phyloP scores from a whole-genome alignment of 1,284 basidiomycete genomes.

The Ustilago vetiveriae region DNA sequence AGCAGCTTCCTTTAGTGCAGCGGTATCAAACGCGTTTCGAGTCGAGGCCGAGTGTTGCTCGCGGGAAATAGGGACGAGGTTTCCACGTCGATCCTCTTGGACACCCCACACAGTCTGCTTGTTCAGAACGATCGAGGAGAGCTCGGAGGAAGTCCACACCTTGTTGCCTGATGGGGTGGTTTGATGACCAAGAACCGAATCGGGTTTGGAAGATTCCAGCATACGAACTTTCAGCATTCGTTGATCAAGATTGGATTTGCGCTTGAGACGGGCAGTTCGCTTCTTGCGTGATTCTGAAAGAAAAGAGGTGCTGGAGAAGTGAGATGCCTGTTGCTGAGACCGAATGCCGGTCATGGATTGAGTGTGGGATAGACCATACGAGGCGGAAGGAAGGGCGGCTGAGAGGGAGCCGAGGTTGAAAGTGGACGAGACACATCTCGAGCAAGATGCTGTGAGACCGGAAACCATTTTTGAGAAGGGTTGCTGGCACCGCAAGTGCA shows the following conservation, averaged over 20 bases:
- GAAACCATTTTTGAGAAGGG: slow-evolving; percentile 20
- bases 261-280: slow-evolving; percentile 51
- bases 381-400: slow-evolving; percentile 28
- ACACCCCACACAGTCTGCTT: slow-evolving; percentile 64
- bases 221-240: slow-evolving; percentile 61
- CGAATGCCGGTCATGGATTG: slow-evolving; percentile 1
- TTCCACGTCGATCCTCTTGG: slow-evolving; percentile 60
- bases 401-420: slow-evolving; percentile 29
- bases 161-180: slow-evolving; percentile 68
- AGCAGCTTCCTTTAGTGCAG: slow-evolving; percentile 11
- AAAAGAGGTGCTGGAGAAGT: slow-evolving; percentile 43
- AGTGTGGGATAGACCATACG: slow-evolving; percentile 18
- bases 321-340: slow-evolving; percentile 15
- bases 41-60: neutral
- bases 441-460: slow-evolving; percentile 25
- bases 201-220: slow-evolving; percentile 70
- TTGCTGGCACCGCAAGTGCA: neutral
- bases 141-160: slow-evolving; percentile 57
- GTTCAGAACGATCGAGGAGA: slow-evolving; percentile 53
- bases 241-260: slow-evolving; percentile 65
- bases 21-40: slow-evolving; percentile 10
- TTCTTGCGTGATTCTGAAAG: slow-evolving; percentile 51
- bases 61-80: slow-evolving; percentile 38
- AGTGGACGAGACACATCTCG: slow-evolving; percentile 23
- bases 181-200: slow-evolving; percentile 76